These are phyloP conservation scores for Trichoderma sp. DNA, from an alignment of 2,329 filamentous ascomycete species.

Conservation along the genomic window DNA sequence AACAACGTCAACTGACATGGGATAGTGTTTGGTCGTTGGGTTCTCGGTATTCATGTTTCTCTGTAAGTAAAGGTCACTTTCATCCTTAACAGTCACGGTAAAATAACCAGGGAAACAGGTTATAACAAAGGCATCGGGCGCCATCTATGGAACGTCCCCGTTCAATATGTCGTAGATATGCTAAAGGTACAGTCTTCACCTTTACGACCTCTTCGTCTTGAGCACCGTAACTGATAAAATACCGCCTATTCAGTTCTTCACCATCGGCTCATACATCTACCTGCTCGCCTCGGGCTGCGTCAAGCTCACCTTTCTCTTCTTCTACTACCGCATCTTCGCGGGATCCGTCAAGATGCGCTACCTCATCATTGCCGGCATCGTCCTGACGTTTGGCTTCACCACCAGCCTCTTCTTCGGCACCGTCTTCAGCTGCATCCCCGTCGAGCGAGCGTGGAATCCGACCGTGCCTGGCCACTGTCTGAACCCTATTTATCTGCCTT, in stretches of 20 bases:
- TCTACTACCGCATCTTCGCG: constrained; percentile 7
- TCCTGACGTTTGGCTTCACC: neutral
- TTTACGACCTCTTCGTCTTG: neutral
- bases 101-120: neutral
- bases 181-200: neutral
- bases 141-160: constrained; percentile 1
- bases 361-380: neutral
- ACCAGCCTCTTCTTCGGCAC: constrained; percentile 5
- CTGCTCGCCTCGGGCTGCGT: neutral
- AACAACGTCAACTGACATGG: neutral
- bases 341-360: neutral
- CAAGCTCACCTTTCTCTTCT: constrained; percentile 8
- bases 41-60: constrained; percentile 1
- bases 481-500: neutral
- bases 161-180: neutral
- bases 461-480: neutral
- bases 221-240: neutral
- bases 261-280: constrained; percentile 1
- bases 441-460: neutral
- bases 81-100: neutral
- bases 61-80: neutral
- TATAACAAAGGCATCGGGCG: constrained; percentile 1
- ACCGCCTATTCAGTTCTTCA: neutral
- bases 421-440: constrained; percentile 8
- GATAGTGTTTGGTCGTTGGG: neutral